Evolutionary conservation across 345 rosid genomes (phyloP).

Genomic region (Sisymbrium irio): DNA sequence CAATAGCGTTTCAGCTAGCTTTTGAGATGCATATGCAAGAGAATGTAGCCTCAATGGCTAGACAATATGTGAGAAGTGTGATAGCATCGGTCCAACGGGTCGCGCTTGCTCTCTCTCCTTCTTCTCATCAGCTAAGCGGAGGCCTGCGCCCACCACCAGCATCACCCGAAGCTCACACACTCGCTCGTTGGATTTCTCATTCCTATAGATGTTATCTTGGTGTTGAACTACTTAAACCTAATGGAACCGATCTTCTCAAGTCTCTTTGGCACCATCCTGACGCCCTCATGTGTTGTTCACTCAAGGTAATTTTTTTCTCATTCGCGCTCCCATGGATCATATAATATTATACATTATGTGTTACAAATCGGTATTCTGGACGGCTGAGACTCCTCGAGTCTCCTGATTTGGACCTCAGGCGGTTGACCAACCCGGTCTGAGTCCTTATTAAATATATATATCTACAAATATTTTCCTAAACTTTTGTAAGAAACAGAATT

Average conservation of each 20-base stretch:
- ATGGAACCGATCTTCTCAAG: slow-evolving; percentile 77
- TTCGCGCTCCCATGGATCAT: background rate
- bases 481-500: background rate
- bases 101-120: slow-evolving; percentile 91
- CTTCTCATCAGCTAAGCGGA: slow-evolving; percentile 53
- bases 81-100: slow-evolving; percentile 93
- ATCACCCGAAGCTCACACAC: slow-evolving; percentile 86
- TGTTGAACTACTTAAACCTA: slow-evolving; percentile 68
- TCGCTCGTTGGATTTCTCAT: slow-evolving; percentile 85
- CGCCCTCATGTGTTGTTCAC: slow-evolving; percentile 88
- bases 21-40: slow-evolving; percentile 91
- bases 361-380: background rate
- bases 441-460: background rate
- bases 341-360: background rate
- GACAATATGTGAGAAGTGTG: slow-evolving; percentile 83
- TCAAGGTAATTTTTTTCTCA: slow-evolving; percentile 44
- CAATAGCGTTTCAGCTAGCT: slow-evolving; percentile 92
- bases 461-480: background rate
- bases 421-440: background rate
- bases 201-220: slow-evolving; percentile 87
- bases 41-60: slow-evolving; percentile 81
- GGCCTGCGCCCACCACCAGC: slow-evolving; percentile 68
- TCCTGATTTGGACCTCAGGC: background rate
- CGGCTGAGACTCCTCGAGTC: background rate
- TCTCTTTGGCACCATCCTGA: slow-evolving; percentile 86